Conservation (phyloP, 805 yeast genomes). For the Candida namnaoensis region DNA sequence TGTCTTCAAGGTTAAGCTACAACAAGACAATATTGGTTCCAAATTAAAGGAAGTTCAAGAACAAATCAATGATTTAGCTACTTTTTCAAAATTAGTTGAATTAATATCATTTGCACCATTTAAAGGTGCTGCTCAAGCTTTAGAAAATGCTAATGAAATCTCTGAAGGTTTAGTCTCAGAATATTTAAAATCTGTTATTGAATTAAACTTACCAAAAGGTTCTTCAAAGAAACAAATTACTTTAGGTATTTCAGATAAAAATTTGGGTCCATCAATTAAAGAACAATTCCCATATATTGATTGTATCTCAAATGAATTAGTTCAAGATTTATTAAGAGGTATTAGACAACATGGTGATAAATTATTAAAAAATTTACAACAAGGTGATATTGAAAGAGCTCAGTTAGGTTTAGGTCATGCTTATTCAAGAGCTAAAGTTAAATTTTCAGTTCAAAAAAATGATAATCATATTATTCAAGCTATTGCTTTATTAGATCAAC, state of each 20-base stretch:
- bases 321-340: slow-evolving; percentile 93
- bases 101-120: slow-evolving; percentile 95
- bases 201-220: slow-evolving; percentile 80
- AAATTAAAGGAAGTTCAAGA: slow-evolving; percentile 91
- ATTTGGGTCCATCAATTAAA: slow-evolving; percentile 94
- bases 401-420: slow-evolving; percentile 99
- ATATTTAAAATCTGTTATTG: slow-evolving; percentile 80
- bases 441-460: slow-evolving; percentile 97
- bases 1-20: slow-evolving; percentile 85
- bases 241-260: slow-evolving; percentile 89
- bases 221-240: slow-evolving; percentile 52
- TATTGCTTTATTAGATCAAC: slow-evolving; percentile 92
- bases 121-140: slow-evolving; percentile 98
- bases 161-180: slow-evolving; percentile 96
- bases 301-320: slow-evolving; percentile 84
- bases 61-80: slow-evolving; percentile 75
- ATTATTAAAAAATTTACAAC: slow-evolving; percentile 82
- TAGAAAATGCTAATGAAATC: slow-evolving; percentile 96
- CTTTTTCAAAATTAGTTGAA: slow-evolving; percentile 88
- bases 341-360: slow-evolving; percentile 85
- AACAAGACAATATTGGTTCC: slow-evolving; percentile 91
- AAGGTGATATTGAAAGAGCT: slow-evolving; percentile 95
- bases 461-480: slow-evolving; percentile 99
- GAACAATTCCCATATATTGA: slow-evolving; percentile 85
- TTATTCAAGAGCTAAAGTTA: slow-evolving; percentile 97